These are phyloP conservation scores for Melanopsichium pennsylvanicum DNA, from an alignment of 1,284 basidiomycete genomes.

Conservation along the genomic window DNA sequence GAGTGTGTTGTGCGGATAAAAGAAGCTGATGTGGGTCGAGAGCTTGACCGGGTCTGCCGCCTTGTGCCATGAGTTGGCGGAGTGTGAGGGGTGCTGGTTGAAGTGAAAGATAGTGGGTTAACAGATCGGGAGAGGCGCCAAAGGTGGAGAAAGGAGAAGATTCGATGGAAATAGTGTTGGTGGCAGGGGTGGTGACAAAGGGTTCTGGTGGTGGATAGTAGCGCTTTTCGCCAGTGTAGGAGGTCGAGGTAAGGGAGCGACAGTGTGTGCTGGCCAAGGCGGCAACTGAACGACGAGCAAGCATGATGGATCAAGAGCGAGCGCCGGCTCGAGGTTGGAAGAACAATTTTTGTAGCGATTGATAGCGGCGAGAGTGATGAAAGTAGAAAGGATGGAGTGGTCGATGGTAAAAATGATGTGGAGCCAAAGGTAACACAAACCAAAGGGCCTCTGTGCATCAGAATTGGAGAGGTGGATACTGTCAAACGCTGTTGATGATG, in stretches of 20 bases:
- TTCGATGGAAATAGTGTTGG: conserved; percentile 19
- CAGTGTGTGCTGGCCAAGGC: neutral
- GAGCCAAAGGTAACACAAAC: no score
- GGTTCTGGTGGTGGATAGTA: conserved; percentile 49
- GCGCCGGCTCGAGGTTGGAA: no score
- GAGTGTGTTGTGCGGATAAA: conserved; percentile 58
- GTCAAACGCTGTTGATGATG: no score
- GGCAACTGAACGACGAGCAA: no score
- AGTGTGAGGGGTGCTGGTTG: conserved; percentile 59
- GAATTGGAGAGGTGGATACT: no score
- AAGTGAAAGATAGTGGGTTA: conserved; percentile 49
- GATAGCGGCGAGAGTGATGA: no score
- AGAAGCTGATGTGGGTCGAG: conserved; percentile 55
- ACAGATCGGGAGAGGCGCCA: conserved; percentile 57
- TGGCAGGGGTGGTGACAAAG: conserved; percentile 14
- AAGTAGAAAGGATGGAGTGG: no score
- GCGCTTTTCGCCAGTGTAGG: conserved; percentile 18
- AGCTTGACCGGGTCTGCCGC: conserved; percentile 50
- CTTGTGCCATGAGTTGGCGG: conserved; percentile 55
- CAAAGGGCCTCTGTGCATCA: no score
- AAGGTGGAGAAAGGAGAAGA: conserved; percentile 50
- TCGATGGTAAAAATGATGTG: no score
- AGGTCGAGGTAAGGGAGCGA: conserved; percentile 16
- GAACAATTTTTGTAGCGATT: no score
- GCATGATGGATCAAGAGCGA: no score